phyloP scores from a whole-genome alignment of 306 rosid species.

The Castanospermum australe region DNA sequence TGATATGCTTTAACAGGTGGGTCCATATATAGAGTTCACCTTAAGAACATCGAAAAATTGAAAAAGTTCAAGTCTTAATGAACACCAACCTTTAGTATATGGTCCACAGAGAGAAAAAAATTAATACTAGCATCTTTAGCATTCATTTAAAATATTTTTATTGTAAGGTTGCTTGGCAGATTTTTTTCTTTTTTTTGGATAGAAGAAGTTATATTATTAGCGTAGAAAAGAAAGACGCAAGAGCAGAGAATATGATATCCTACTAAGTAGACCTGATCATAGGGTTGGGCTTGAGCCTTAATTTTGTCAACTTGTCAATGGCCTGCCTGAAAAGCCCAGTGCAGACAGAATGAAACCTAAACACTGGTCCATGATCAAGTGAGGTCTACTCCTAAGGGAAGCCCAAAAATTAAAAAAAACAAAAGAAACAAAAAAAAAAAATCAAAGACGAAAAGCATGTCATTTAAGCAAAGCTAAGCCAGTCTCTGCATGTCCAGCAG shows the following conservation, averaged over 20 bases:
- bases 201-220: not conserved
- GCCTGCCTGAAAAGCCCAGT: not conserved
- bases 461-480: not conserved
- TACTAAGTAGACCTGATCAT: not conserved
- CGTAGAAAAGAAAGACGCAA: not conserved
- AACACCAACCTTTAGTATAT: not conserved
- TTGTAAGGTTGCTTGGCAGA: not conserved
- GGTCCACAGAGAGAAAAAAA: not conserved
- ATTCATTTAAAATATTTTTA: too few species aligned
- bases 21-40: not conserved
- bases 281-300: not conserved
- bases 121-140: not conserved
- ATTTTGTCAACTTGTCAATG: not conserved
- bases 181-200: not conserved
- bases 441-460: not conserved
- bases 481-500: not conserved
- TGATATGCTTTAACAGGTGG: constrained; percentile 1
- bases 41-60: not conserved
- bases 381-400: not conserved
- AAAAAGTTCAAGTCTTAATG: not conserved
- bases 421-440: not conserved
- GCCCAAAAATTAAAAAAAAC: not conserved
- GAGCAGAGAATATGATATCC: not conserved
- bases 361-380: not conserved
- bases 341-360: not conserved